Evolutionary conservation across 2,329 filamentous ascomycete species (phyloP), one percentile per base, ranked within the genome.

Genomic region (Ascochyta koolunga): DNA sequence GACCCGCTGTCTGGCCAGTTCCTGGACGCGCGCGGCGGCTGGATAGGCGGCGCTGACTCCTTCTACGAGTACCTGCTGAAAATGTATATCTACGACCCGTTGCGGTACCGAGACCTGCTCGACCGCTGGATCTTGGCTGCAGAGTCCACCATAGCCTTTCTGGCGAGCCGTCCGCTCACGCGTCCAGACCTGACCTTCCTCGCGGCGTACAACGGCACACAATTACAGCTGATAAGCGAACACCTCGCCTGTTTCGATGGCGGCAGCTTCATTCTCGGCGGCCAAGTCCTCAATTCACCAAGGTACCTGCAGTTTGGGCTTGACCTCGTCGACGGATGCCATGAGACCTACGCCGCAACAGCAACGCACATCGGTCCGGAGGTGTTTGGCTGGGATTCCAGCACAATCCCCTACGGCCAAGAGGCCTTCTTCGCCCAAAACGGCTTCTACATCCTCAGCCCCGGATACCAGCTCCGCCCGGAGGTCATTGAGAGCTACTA

Each of bases 31-130:
- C 67, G 62, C 1, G 91, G 92, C 45, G 89, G 89, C 38, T 96
- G 91, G 91, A 83, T 84, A 33, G 90, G 88, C 44, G 88, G 89
- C 6, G 83, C 83, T 25, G 91, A 96, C 72, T 90, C 86, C 37
- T 96, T 88, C 76, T 96, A 96, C 76, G 91, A 96, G 76, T 96
- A 96, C 67, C 83, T 96, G 27, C 88, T 96, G 73, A 96, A 96
- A 79, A 93, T 95, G 89, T 96, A 87, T 66, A 75, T 93, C 49
- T 96, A 96, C 71, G 88, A 93, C 68, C 80, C 85, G 0, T 63
- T 72, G 5, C 81, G 85, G 3, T 96, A 89, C 65, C 74, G 67
- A 1, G 58, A 73, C 2, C 91, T 93, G 76, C 86, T 82, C 65
- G 87, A 93, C 59, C 85, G 72, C 25, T 96, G 91, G 91, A 77